phyloP scores from a whole-genome alignment of 495 filamentous ascomycete species.

The Penicillium argentinense region DNA sequence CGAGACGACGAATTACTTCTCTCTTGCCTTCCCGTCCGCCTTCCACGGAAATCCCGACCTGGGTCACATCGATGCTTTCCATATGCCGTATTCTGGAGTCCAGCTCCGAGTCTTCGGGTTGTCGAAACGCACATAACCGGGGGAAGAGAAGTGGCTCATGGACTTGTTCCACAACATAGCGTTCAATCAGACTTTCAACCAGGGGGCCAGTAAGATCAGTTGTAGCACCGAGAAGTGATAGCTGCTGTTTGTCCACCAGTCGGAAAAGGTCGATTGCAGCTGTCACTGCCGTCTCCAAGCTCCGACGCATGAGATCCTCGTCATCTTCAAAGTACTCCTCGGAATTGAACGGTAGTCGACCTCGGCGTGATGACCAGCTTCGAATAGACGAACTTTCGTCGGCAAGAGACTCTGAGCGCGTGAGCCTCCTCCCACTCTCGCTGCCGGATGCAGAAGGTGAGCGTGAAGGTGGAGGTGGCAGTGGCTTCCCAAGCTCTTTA shows the following conservation, averaged over 20 bases:
- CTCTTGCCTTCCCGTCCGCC: conserved; percentile 69
- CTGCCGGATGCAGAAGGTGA: conserved; percentile 38
- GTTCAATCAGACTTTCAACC: conserved; percentile 91
- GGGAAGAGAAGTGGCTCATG: conserved; percentile 86
- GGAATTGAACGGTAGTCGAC: conserved; percentile 47
- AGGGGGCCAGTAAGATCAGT: conserved; percentile 91
- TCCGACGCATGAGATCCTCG: conserved; percentile 80
- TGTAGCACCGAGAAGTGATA: conserved; percentile 86
- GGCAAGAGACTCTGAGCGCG: conserved; percentile 22
- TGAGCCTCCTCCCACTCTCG: conserved; percentile 24
- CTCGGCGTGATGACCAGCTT: conserved; percentile 37
- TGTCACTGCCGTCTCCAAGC: conserved; percentile 87
- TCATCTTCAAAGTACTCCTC: conserved; percentile 71
- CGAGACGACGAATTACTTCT: conserved; percentile 68
- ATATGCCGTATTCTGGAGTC: conserved; percentile 89
- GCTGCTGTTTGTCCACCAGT: conserved; percentile 89
- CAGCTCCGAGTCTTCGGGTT: conserved; percentile 83
- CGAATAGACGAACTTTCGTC: conserved; percentile 38
- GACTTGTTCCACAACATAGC: conserved; percentile 91
- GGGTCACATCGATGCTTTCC: conserved; percentile 89
- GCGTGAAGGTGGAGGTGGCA: conserved; percentile 74
- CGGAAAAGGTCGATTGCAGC: conserved; percentile 95
- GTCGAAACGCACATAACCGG: conserved; percentile 72
- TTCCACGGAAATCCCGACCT: conserved; percentile 84
- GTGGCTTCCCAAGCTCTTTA: conserved; percentile 76